Evolutionary conservation across 148 eudicot genomes (phyloP), one percentile per base, ranked within the genome.

Genomic region (Rhododendron molle): DNA sequence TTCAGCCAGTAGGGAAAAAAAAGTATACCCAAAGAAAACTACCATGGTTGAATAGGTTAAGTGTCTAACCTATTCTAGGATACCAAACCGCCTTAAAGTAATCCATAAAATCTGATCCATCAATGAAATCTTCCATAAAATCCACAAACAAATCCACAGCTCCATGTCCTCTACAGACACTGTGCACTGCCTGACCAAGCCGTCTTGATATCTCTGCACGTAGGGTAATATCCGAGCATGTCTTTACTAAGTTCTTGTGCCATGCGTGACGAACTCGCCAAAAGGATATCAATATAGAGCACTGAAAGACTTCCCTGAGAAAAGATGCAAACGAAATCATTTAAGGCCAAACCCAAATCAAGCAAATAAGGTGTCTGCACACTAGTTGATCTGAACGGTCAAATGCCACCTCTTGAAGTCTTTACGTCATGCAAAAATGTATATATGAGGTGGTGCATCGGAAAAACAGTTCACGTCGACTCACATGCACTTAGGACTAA

Each of bases 211-310:
- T 89, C 86, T 89, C 93, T 47, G 85, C 89, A 52, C 96, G 90
- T 78, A 67, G 91, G 85, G 93, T 93, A 16, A 82, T 87, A 76
- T 91, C 91, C 30, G 94, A 88, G 87, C 98, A 95, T 88, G 91
- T 93, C 89, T 90, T 90, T 81, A 94, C 88, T 86, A 97, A 88
- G 89, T 95, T 95, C 78, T 94, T 97, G 87, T 95, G 99, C 98
- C 95, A 97, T 38, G 95, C 92, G 87, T 95, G 98, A 87, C 99
- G 99, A 88, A 97, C 92, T 78, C 96, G 93, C 99, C 99, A 95
- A 82, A 93, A 87, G 84, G 98, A 97, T 88, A 95, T 85, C 93
- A 97, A 85, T 83, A 97, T 94, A 87, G 98, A 89, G 90, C 98
- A 97, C 83, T 97, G 92, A 69, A 95, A 97, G 62, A 95, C 92